Evolutionary conservation across 2,329 filamentous ascomycete species (phyloP).

Genomic region (Catunica adiposa): DNA sequence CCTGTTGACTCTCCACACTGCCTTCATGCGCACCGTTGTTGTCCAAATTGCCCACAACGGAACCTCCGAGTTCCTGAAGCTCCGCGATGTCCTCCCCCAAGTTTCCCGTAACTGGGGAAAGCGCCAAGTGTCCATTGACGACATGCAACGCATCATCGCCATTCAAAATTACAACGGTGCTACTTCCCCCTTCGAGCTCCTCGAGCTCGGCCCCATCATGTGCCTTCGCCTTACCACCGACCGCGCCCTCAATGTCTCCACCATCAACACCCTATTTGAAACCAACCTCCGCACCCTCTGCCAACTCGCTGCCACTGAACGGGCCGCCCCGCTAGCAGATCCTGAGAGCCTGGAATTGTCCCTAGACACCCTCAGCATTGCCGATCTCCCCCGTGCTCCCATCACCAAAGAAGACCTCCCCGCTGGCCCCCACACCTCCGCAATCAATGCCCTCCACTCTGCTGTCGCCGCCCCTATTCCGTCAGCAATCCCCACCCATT

Average conservation of each 20-base stretch:
- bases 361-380: conserved; percentile 36
- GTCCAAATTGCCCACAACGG: conserved; percentile 57
- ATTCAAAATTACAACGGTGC: conserved; percentile 28
- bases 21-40: conserved; percentile 51
- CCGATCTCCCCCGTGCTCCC: conserved; percentile 24
- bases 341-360: conserved; percentile 26
- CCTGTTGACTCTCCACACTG: conserved; percentile 45
- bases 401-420: conserved; percentile 20
- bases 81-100: conserved; percentile 42
- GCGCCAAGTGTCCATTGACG: conserved; percentile 45
- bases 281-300: conserved; percentile 33
- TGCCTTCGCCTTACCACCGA: conserved; percentile 29
- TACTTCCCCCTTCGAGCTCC: conserved; percentile 27
- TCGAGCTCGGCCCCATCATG: conserved; percentile 36
- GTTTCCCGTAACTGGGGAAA: conserved; percentile 58
- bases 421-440: conserved; percentile 34
- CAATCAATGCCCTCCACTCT: conserved; percentile 8
- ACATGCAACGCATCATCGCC: conserved; percentile 50
- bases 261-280: conserved; percentile 38
- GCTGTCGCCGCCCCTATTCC: conserved; percentile 19
- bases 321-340: not conserved
- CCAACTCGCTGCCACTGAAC: conserved; percentile 21
- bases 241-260: conserved; percentile 30
- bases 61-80: conserved; percentile 42
- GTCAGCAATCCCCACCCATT: conserved; percentile 20